Percentiles rank a stretch among this genome's conserved stretches.
Conservation (phyloP, 2,329 filamentous ascomycete species). For the Talaromyces funiculosus region DNA sequence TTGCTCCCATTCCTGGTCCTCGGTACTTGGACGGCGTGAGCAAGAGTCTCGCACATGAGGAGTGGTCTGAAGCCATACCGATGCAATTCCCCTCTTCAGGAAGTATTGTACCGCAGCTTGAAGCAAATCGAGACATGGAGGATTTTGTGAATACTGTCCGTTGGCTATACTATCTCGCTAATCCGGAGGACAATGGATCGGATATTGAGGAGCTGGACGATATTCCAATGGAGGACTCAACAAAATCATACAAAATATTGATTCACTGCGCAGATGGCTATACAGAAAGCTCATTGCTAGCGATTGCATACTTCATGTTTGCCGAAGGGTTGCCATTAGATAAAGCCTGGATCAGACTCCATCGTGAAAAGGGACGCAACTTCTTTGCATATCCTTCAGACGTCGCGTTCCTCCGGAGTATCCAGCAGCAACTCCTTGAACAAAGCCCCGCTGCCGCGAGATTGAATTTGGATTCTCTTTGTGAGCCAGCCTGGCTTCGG, state of each 20-base stretch:
- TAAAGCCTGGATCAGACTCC: constrained; percentile 80
- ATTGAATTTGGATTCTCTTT: constrained; percentile 22
- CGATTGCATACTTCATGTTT: constrained; percentile 88
- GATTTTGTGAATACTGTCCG: constrained; percentile 78
- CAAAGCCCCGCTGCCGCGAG: constrained; percentile 29
- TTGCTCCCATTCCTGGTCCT: constrained; percentile 68
- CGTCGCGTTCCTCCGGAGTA: constrained; percentile 70
- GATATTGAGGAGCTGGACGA: constrained; percentile 51
- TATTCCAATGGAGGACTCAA: constrained; percentile 45
- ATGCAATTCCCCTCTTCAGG: constrained; percentile 85
- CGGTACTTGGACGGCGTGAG: constrained; percentile 60
- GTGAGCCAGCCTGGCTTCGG: constrained; percentile 70
- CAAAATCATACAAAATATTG: constrained; percentile 62
- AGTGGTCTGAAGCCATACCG: constrained; percentile 48
- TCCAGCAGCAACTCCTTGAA: constrained; percentile 69
- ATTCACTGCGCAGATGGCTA: constrained; percentile 96
- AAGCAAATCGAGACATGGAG: constrained; percentile 76
- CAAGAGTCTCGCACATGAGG: constrained; percentile 43
- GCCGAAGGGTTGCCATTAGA: constrained; percentile 74
- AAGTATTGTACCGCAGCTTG: constrained; percentile 80
- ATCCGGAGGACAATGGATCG: constrained; percentile 47
- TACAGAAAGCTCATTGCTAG: constrained; percentile 85
- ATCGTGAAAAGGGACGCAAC: constrained; percentile 74
- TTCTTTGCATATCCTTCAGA: constrained; percentile 96
- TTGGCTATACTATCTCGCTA: constrained; percentile 81